A percentile compares a stretch with the other conserved stretches of the same genome.
Conservation (phyloP, 2,329 filamentous ascomycete genomes). For the Corinectria fuckeliana region DNA sequence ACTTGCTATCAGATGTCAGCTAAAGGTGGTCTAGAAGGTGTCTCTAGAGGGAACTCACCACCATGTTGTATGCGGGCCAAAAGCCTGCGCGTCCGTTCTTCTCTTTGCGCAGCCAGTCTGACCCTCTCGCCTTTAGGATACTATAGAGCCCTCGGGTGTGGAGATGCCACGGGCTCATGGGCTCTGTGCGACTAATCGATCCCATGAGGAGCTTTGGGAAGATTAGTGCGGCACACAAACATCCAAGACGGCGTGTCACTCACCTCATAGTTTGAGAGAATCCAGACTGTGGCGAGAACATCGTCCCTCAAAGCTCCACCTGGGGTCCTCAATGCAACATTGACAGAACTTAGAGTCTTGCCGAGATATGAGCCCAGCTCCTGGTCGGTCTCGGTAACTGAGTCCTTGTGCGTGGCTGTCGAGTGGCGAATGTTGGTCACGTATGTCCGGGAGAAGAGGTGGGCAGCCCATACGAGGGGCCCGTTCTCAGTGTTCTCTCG, state of each 20-base stretch:
- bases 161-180: slow-evolving; percentile 45
- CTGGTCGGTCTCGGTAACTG: slow-evolving; percentile 35
- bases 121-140: slow-evolving; percentile 46
- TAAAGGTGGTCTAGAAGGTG: neutral
- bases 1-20: slow-evolving; percentile 44
- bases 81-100: slow-evolving; percentile 41
- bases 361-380: slow-evolving; percentile 47
- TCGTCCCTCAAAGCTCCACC: slow-evolving; percentile 42
- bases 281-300: slow-evolving; percentile 49
- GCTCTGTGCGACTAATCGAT: slow-evolving; percentile 38
- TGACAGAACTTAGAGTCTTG: slow-evolving; percentile 47
- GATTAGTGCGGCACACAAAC: slow-evolving; percentile 15
- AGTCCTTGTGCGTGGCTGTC: slow-evolving; percentile 37
- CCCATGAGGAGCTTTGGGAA: slow-evolving; percentile 44
- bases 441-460: slow-evolving; percentile 50
- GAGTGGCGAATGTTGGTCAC: slow-evolving; percentile 46
- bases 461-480: slow-evolving; percentile 48
- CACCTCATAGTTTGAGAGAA: slow-evolving; percentile 50
- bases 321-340: slow-evolving; percentile 44
- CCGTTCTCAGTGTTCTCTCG: slow-evolving; percentile 36
- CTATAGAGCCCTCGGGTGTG: slow-evolving; percentile 46
- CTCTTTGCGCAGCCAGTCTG: slow-evolving; percentile 30
- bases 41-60: slow-evolving; percentile 39
- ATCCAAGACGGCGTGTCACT: neutral
- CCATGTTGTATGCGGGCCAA: slow-evolving; percentile 48